Evolutionary conservation across 1,284 basidiomycete genomes (phyloP), one percentile per base, ranked within the genome.

Genomic region (Boletus sp.): DNA sequence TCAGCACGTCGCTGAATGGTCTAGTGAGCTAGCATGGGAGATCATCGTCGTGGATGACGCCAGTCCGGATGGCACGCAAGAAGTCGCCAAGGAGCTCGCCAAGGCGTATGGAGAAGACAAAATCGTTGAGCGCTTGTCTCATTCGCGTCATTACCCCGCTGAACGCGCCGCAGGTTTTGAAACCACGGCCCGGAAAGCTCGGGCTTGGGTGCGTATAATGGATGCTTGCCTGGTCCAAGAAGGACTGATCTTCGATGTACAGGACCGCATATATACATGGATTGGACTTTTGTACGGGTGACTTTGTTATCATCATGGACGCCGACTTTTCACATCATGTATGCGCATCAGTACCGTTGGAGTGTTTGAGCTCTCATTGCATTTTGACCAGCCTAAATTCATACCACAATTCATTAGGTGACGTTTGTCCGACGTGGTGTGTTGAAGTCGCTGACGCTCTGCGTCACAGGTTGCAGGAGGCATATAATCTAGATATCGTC

Each of bases 261-360:
- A 94, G 93, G 56, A 95, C 94, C 19, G 94, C 94, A 25, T 97
- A 97, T 74, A 93, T 96, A 55, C 91, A 97, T 73, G 94, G 94
- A 16, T 80, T 97, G 56, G 89, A 93, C 68, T 93, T 90, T 73
- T 91, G 89, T 71, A 88, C 90, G 0, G 94, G 94, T n/a, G 92
- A 93, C 76, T 97, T 95, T 78, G 93, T 95, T 38, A 93, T 96
- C 71, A 96, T 97, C 75, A 97, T 97, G 94, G 94, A 97, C 71
- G 94, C 94, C 55, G 94, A 97, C 77, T 96, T 97, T 75, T 95
- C 93, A 16, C 94, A 97, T 74, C 94, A 97, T 71, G 94, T 94
- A 76, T 56, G 89, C 77, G 50, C 17, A 57, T 51, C 35, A 17
- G 38, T 53, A 9, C 19, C 21, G 27, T 30, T 14, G 46, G 28